Evolutionary conservation across 2,329 filamentous ascomycete genomes (phyloP), one percentile per base, ranked within the genome.

Genomic region (Graphium sp.): DNA sequence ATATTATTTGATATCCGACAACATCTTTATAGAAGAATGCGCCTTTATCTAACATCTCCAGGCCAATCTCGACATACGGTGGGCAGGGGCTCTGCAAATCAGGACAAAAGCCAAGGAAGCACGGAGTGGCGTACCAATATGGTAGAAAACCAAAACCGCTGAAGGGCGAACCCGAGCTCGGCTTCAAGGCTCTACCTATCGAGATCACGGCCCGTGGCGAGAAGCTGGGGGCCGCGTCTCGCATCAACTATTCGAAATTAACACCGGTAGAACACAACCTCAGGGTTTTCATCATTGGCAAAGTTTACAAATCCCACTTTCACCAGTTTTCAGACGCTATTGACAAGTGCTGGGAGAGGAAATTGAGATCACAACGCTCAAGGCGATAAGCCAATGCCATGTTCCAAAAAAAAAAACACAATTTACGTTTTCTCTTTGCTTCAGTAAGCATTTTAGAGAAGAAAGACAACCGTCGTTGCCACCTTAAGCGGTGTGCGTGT

Each of bases 191-290:
- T 0, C 52, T 69, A 20, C 46, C 46, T 17, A 50, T 66, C 23
- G 42, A 51, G 1, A 53, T 68, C 13, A 48, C 43, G 13, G 45
- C 50, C 4, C 43, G 49, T 10, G 51, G 49, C 18, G 62, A 70
- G 34, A 55, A 45, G 30, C 49, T 71, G 6, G 49, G 50, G 8
- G 50, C 37, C 18, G 56, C 62, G 34, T 72, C 66, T 9, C 58
- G 66, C 5, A 55, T 69, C 37, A 69, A 71, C 44, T 71, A 70
- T 42, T 59, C 62, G 5, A 70, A 70, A 35, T 47, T 64, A 5
- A 52, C 58, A 17, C 66, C 62, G 4, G 51, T 72, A 16, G 63
- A 70, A 41, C 66, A 71, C 45, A 72, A 72, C 38, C 48, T 60
- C 37, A 58, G 53, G 25, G 62, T 71, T n/a, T 53, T 60, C 37